Base-by-base conservation (phyloP, 2,329 filamentous ascomycete species). In the Ophiocordyceps camponoti-saundersi region DNA sequence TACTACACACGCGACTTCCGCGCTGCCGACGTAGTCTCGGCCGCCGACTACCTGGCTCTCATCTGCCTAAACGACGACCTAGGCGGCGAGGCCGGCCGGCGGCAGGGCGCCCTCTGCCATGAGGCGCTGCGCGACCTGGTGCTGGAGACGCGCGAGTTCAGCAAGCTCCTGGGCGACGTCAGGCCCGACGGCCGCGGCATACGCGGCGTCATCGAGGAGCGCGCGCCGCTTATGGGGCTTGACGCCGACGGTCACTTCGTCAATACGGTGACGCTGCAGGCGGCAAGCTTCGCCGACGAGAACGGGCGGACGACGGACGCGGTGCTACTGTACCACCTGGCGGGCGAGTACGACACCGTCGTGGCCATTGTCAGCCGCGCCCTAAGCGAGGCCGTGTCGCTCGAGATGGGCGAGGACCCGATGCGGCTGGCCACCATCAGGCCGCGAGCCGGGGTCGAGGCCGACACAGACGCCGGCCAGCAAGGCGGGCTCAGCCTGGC, bases 1-100 rank as follows among this genome's bases (percentile, higher is more conserved):
- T 87, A 92, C 61, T 98, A 98, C 69, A 98, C 93, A 5, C 79
- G 84, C 47, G 89, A 95, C 63, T 98, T 98, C 76, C 82, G 92
- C 46, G 86, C 87, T 29, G 89, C 88, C 20, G 82, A 93, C 57
- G 84, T 88, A 7, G 84, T 85, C 48, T 85, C 87, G 32, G 92
- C 93, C 3, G 85, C 94, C 18, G 92, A 98, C 61, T 98, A 98
- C 62, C 78, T 98, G 44, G 77, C 82, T 6, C 68, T 98, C 48
- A 89, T 98, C 57, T 95, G 87, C 62, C 77, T 98, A 48, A 96
- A 96, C 59, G 77, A 81, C 45, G 90, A 95, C 61, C 70, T 93
- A 42, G 76, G 73, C 23, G 83, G 82, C 20, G 76, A 85, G 48
- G 71, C 81, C 6, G 88, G 87, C 48, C 79, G 77, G 50, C 80